Percentiles rank a stretch among this genome's conserved stretches.
phyloP scores from a whole-genome alignment of 2,329 filamentous ascomycete genomes.

The Diaporthe sp. region DNA sequence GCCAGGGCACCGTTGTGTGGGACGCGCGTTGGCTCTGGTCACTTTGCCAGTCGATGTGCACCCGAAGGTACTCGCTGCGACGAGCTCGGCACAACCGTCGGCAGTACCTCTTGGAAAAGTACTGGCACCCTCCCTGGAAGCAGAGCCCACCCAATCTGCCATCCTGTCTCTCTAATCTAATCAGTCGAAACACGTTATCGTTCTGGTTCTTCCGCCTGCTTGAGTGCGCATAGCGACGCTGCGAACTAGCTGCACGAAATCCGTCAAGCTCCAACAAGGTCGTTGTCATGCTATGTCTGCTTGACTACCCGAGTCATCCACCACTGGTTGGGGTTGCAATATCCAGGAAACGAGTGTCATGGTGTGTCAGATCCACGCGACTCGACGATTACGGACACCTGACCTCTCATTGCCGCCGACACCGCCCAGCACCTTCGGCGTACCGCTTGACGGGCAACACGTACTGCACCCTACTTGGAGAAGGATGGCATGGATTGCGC shows the following conservation, averaged over 20 bases:
- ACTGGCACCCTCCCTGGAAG: conserved; percentile 15
- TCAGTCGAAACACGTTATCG: conserved; percentile 31
- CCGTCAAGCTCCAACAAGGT: conserved; percentile 2
- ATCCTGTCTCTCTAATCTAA: conserved; percentile 34
- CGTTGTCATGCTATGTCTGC: conserved; percentile 21
- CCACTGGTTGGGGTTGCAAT: conserved; percentile 3
- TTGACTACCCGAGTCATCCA: conserved; percentile 25
- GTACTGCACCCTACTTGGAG: conserved; percentile 3
- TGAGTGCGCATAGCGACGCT: conserved; percentile 24
- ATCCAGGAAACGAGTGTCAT: conserved; percentile 23
- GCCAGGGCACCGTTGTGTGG: conserved; percentile 33
- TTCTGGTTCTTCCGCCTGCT: conserved; percentile 13
- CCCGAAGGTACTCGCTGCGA: conserved; percentile 28
- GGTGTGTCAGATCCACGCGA: conserved; percentile 33
- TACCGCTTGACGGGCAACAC: conserved; percentile 14
- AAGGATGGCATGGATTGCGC: conserved; percentile 4
- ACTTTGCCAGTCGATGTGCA: not conserved
- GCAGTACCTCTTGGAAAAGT: conserved; percentile 38
- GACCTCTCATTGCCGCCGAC: conserved; percentile 21
- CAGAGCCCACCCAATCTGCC: conserved; percentile 34
- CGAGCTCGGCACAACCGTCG: conserved; percentile 40
- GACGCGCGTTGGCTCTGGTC: conserved; percentile 37
- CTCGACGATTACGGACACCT: conserved; percentile 24
- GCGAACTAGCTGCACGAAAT: conserved; percentile 31
- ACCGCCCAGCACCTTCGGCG: conserved; percentile 17